phyloP scores from a whole-genome alignment of 1,284 basidiomycete species.

The Austropuccinia psidii region DNA sequence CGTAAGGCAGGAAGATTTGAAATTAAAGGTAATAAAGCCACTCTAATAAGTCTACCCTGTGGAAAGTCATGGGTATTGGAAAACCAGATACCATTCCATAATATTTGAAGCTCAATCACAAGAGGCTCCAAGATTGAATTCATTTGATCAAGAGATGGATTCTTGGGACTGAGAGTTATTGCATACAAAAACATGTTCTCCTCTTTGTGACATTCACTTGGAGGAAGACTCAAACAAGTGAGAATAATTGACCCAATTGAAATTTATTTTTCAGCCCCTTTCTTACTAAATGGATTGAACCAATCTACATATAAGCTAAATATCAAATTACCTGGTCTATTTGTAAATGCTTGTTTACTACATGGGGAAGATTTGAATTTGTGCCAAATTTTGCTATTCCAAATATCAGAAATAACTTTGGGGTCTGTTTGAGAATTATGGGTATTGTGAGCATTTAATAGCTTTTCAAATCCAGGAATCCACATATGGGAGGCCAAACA shows the following conservation, averaged over 20 bases:
- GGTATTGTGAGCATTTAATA: no score
- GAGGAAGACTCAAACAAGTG: slow-evolving; percentile 40
- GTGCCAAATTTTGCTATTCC: no score
- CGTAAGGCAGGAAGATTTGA: not conserved
- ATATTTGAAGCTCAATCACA: slow-evolving; percentile 39
- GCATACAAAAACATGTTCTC: slow-evolving; percentile 50
- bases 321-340: slow-evolving; percentile 17
- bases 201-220: slow-evolving; percentile 43
- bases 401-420: no score
- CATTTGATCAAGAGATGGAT: slow-evolving; percentile 40
- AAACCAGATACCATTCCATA: slow-evolving; percentile 12
- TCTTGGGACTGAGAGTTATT: slow-evolving; percentile 45
- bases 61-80: not conserved
- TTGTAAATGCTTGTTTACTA: no score
- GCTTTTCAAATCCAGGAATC: no score
- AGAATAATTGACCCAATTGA: not conserved
- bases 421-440: no score
- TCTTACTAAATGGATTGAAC: slow-evolving; percentile 26
- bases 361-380: no score
- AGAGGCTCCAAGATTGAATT: slow-evolving; percentile 47
- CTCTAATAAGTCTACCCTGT: not conserved
- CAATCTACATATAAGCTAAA: slow-evolving; percentile 19
- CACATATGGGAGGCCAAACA: no score
- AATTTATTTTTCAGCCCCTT: not conserved
- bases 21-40: not conserved